Evolutionary conservation across 768 basidiomycete genomes (phyloP), one percentile per base, ranked within the genome.

Genomic region (Tricholoma sp.): DNA sequence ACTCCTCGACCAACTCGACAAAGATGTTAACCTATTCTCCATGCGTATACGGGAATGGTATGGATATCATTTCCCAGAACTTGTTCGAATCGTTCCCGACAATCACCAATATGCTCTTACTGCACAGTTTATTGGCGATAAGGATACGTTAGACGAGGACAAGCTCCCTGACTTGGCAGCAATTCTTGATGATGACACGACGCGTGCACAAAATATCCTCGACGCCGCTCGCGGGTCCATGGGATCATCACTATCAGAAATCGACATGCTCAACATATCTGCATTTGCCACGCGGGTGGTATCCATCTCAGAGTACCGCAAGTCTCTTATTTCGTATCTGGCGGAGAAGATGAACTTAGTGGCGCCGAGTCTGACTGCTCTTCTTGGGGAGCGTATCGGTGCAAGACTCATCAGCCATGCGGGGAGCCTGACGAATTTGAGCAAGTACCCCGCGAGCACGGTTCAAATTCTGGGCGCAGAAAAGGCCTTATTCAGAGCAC

Each of bases 31-130:
- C 78, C 85, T 95, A 29, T 98, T 98, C 71, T 89, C 94, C 18
- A 98, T 98, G 96, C 91, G 96, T 32, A 86, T 97, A 52, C 82
- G 96, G 65, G 96, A 98, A 71, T 98, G 96, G 96, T 98, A 98
- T 71, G 96, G 96, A 6, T 98, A 95, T 77, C 96, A 98, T 72
- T 98, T 97, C 80, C 96, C 96, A 37, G 96, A 98, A 74, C 89
- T 98, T 63, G 83, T 96, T 75, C 87, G 82, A 60, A 79, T 98
- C 67, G 94, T 98, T 0, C 84, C 94, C 56, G 96, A 98, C 74
- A 96, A 97, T 71, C 85, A 92, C 73, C 86, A 90, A 67, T 98
- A 97, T 69, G 94, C 95, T n/a, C 80, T 80, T 14, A 80, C 86
- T 14, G 91, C 84, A 12, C 84, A 88, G 64, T 86, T 94, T 67